A percentile compares a stretch with the other conserved stretches of the same genome.
These are phyloP conservation scores for Tetrapyrgos nigripes DNA, from an alignment of 1,284 basidiomycete species.

Conservation along the genomic window DNA sequence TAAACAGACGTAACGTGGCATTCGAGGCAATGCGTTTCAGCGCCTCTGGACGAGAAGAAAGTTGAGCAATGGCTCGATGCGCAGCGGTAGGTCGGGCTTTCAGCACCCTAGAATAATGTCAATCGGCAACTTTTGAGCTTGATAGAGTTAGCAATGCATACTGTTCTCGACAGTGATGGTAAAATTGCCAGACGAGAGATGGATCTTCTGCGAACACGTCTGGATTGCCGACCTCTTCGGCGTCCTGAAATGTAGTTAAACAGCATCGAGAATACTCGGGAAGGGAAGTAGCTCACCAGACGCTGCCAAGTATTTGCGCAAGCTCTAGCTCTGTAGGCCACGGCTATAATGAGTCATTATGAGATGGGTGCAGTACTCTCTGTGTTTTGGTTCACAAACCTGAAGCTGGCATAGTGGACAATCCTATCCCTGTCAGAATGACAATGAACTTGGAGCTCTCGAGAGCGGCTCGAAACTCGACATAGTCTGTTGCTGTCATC, in stretches of 20 bases:
- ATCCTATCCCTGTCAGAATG: too few species aligned
- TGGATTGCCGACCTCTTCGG: constrained; percentile 63
- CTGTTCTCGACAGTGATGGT: constrained; percentile 67
- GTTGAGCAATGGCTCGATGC: constrained; percentile 36
- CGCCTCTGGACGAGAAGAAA: constrained; percentile 30
- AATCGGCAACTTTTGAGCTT: neutral
- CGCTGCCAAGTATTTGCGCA: neutral
- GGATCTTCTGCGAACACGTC: constrained; percentile 61
- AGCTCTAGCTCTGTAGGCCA: neutral
- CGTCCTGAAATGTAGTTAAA: constrained; percentile 47
- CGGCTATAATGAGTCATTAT: neutral
- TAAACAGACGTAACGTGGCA: constrained; percentile 31
- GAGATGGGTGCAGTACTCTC: too few species aligned
- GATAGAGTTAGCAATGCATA: constrained; percentile 29
- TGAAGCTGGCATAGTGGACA: too few species aligned
- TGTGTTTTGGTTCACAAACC: too few species aligned
- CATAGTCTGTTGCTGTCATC: too few species aligned
- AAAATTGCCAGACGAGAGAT: constrained; percentile 71
- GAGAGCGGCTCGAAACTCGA: too few species aligned
- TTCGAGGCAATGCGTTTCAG: constrained; percentile 23
- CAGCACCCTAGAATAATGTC: constrained; percentile 30
- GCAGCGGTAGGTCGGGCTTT: constrained; percentile 38
- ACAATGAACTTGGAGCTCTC: too few species aligned
- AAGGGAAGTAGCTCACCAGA: neutral
- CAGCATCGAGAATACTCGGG: too few species aligned